Conservation (phyloP, 177 flowering plant genomes). For the Vitis hybrid region DNA sequence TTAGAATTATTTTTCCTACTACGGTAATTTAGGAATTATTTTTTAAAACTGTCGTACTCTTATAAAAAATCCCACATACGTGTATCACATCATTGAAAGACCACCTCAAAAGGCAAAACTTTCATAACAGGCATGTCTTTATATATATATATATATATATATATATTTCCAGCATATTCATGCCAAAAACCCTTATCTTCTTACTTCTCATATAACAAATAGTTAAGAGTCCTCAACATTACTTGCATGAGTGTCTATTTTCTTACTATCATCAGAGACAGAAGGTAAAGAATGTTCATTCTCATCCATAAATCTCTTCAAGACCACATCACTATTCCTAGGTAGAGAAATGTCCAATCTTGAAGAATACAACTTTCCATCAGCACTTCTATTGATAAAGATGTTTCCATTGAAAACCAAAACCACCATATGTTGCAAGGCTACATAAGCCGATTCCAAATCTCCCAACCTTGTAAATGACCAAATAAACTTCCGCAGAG, state of each 20-base stretch:
- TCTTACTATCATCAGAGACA: not conserved
- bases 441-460: slow-evolving; percentile 55
- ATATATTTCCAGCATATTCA: slow-evolving; percentile 6
- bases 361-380: slow-evolving; percentile 31
- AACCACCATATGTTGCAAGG: slow-evolving; percentile 69
- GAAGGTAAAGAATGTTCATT: slow-evolving; percentile 14
- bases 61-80: no score
- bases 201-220: slow-evolving; percentile 8
- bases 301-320: slow-evolving; percentile 15
- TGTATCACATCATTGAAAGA: slow-evolving; percentile 67
- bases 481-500: slow-evolving; percentile 60
- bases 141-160: slow-evolving; percentile 2
- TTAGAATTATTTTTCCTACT: no score
- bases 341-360: slow-evolving; percentile 76
- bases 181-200: slow-evolving; percentile 10
- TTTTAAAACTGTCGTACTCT: no score
- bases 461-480: slow-evolving; percentile 67
- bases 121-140: slow-evolving; percentile 22
- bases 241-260: no score
- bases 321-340: slow-evolving; percentile 14
- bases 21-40: no score
- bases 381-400: slow-evolving; percentile 22
- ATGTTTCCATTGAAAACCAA: slow-evolving; percentile 35
- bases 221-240: slow-evolving; percentile 3
- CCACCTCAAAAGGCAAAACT: slow-evolving; percentile 35